Percentiles rank a stretch among this genome's conserved stretches.
Conservation (phyloP, 495 filamentous ascomycete genomes). For the Aspergillus panamensis region DNA sequence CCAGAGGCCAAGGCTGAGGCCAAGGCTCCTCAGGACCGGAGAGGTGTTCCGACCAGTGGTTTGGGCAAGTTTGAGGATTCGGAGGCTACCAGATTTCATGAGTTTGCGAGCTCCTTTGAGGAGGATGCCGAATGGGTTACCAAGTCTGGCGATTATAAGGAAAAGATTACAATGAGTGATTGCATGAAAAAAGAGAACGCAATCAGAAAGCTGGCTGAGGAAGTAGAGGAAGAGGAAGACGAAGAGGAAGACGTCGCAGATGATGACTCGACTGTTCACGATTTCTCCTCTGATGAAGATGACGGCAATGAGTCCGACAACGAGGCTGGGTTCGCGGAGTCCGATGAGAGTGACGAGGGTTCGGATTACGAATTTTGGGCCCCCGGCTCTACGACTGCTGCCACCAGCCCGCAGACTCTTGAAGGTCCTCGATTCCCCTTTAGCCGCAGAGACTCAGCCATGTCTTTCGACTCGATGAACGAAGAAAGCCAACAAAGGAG, state of each 20-base stretch:
- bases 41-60: constrained; percentile 38
- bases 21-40: constrained; percentile 13
- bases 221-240: constrained; percentile 83
- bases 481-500: constrained; percentile 36
- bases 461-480: constrained; percentile 62
- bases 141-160: constrained; percentile 56
- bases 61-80: constrained; percentile 58
- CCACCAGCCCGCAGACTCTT: constrained; percentile 49
- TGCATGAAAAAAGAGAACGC: constrained; percentile 86
- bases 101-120: constrained; percentile 79
- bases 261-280: constrained; percentile 62
- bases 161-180: constrained; percentile 80
- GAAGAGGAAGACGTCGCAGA: constrained; percentile 55
- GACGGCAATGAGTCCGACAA: constrained; percentile 91
- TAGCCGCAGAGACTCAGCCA: constrained; percentile 54
- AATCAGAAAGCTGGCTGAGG: constrained; percentile 82
- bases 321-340: constrained; percentile 88
- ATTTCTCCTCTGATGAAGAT: constrained; percentile 52
- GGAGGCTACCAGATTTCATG: constrained; percentile 80
- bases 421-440: constrained; percentile 45
- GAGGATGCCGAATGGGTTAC: constrained; percentile 85
- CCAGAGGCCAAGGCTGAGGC: background rate
- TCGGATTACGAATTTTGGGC: constrained; percentile 80
- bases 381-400: constrained; percentile 54
- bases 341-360: constrained; percentile 74